phyloP scores from a whole-genome alignment of 345 rosid genomes.

The Clausena lansium region DNA sequence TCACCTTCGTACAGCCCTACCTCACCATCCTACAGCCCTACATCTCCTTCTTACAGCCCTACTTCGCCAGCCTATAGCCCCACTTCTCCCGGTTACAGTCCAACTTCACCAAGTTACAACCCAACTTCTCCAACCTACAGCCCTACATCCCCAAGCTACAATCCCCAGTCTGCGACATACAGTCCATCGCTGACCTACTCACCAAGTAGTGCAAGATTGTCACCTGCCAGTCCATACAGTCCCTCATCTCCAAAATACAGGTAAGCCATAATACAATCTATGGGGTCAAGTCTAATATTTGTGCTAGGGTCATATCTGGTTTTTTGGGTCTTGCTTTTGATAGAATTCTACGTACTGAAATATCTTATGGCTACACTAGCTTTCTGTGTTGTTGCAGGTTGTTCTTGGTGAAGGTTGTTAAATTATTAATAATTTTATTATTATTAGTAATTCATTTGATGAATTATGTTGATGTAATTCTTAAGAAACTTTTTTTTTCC shows the following conservation, averaged over 20 bases:
- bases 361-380: too few relatives aligned
- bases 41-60: slow-evolving; percentile 76
- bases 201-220: slow-evolving; percentile 86
- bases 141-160: slow-evolving; percentile 60
- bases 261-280: too few relatives aligned
- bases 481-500: not conserved
- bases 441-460: not conserved
- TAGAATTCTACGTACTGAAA: too few relatives aligned
- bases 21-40: slow-evolving; percentile 82
- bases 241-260: not conserved
- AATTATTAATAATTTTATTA: not conserved
- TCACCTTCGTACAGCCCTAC: slow-evolving; percentile 88
- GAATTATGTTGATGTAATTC: not conserved
- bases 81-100: slow-evolving; percentile 77
- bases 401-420: too few relatives aligned
- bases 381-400: too few relatives aligned
- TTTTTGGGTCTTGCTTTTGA: too few relatives aligned
- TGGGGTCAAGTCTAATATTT: too few relatives aligned
- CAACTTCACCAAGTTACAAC: slow-evolving; percentile 77
- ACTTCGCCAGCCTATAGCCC: slow-evolving; percentile 83
- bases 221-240: slow-evolving; percentile 50
- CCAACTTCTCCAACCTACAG: slow-evolving; percentile 73
- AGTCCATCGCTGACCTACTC: slow-evolving; percentile 89
- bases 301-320: too few relatives aligned
- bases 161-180: slow-evolving; percentile 63